These are phyloP conservation scores for Saraca asoca DNA, from an alignment of 331 rosid species.

Conservation along the genomic window DNA sequence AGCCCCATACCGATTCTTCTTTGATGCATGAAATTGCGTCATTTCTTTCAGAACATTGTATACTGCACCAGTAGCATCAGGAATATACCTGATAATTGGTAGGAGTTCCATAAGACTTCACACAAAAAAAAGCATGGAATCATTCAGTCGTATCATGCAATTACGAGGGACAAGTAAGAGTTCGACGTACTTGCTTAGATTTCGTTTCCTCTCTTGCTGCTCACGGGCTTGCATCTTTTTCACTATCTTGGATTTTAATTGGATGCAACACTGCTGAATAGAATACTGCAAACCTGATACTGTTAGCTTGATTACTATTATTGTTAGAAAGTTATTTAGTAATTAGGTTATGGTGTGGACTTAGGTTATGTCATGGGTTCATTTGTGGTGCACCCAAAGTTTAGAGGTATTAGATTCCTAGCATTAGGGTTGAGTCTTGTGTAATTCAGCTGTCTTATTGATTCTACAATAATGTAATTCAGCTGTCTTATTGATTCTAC, in stretches of 20 bases:
- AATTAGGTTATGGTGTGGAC: too few species aligned
- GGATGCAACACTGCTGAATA: slow-evolving; percentile 91
- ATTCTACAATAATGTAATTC: too few species aligned
- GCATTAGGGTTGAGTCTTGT: too few species aligned
- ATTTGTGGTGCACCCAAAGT: too few species aligned
- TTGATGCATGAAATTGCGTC: slow-evolving; percentile 56
- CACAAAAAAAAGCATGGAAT: slow-evolving; percentile 11
- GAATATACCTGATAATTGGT: slow-evolving; percentile 68
- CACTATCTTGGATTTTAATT: slow-evolving; percentile 86
- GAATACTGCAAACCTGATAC: slow-evolving; percentile 64
- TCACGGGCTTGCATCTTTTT: slow-evolving; percentile 95
- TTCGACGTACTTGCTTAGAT: slow-evolving; percentile 64
- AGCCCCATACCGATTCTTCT: slow-evolving; percentile 59
- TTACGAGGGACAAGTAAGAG: slow-evolving; percentile 26
- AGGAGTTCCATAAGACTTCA: slow-evolving; percentile 26
- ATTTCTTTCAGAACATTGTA: slow-evolving; percentile 66
- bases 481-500: too few species aligned
- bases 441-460: too few species aligned
- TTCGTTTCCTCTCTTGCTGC: slow-evolving; percentile 96
- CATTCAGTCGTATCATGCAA: slow-evolving; percentile 21
- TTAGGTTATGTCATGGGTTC: too few species aligned
- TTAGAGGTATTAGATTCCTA: too few species aligned
- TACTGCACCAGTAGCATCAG: slow-evolving; percentile 70
- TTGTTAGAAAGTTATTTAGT: too few species aligned
- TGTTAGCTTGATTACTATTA: slow-evolving; percentile 42